Evolutionary conservation across 169 alveolate species (phyloP).

Genomic region (Plasmodium gonderi): DNA sequence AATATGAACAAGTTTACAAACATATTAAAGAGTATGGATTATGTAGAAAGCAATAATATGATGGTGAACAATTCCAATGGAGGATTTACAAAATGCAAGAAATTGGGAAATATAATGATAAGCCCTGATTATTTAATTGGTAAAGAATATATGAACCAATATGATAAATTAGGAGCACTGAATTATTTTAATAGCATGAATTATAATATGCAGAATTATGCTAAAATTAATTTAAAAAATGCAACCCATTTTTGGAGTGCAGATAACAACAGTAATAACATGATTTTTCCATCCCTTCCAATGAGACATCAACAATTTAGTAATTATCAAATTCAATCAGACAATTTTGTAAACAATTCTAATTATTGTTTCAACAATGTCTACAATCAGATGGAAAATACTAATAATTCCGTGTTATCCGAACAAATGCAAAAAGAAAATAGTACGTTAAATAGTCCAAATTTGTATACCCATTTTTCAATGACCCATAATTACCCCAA

Average conservation of each 20-base stretch:
- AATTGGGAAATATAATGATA: background rate
- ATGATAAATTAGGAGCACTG: background rate
- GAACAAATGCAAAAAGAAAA: constrained; percentile 28
- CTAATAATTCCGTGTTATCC: background rate
- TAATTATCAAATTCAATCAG: background rate
- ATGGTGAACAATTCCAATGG: background rate
- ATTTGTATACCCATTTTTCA: background rate
- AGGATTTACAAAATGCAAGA: background rate
- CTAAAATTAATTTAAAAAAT: background rate
- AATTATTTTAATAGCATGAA: background rate
- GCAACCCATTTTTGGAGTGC: background rate
- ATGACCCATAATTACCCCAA: background rate
- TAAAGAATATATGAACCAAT: background rate
- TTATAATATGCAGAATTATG: constrained; percentile 3
- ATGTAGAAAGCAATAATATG: background rate
- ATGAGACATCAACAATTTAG: background rate
- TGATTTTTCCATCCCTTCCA: background rate
- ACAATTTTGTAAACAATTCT: background rate
- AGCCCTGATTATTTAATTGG: background rate
- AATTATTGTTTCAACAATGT: background rate
- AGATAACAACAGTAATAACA: background rate
- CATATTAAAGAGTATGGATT: background rate
- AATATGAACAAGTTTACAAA: background rate
- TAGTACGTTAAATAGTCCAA: background rate
- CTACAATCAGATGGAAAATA: background rate